Conservation (phyloP, 164 flowering plant species). For the Magnolia sinica region DNA sequence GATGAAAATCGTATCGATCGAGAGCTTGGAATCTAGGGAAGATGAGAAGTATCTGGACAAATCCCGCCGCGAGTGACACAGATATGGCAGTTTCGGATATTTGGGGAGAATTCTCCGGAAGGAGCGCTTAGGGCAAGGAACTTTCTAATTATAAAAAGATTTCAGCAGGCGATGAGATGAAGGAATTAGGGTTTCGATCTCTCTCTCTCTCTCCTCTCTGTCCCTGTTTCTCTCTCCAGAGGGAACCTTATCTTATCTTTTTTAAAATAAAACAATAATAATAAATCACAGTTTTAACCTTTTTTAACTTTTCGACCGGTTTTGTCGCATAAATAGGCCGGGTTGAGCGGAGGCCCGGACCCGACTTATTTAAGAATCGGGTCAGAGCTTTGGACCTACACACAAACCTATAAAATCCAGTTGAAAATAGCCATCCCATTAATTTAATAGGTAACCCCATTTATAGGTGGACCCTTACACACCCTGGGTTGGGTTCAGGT, state of each 20-base stretch:
- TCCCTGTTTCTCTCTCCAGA: neutral
- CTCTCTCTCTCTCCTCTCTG: neutral
- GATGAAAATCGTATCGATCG: constrained; percentile 7
- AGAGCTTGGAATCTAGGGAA: neutral
- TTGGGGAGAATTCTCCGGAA: neutral
- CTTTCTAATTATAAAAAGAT: no score
- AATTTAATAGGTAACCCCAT: no score
- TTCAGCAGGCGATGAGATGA: neutral
- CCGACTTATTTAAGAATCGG: no score
- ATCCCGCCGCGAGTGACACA: neutral
- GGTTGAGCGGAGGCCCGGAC: no score
- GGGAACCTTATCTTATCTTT: neutral
- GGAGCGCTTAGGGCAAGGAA: no score
- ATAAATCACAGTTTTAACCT: neutral
- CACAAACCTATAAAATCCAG: no score
- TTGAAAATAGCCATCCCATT: no score
- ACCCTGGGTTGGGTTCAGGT: no score
- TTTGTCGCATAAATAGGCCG: neutral
- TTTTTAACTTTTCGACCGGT: neutral
- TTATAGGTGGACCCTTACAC: no score
- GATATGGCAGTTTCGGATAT: neutral
- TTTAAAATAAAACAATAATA: no score
- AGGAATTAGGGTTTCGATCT: neutral
- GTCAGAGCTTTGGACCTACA: no score
- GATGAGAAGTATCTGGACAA: neutral